phyloP scores from a whole-genome alignment of 1,284 basidiomycete species.

The Naganishia cerealis region DNA sequence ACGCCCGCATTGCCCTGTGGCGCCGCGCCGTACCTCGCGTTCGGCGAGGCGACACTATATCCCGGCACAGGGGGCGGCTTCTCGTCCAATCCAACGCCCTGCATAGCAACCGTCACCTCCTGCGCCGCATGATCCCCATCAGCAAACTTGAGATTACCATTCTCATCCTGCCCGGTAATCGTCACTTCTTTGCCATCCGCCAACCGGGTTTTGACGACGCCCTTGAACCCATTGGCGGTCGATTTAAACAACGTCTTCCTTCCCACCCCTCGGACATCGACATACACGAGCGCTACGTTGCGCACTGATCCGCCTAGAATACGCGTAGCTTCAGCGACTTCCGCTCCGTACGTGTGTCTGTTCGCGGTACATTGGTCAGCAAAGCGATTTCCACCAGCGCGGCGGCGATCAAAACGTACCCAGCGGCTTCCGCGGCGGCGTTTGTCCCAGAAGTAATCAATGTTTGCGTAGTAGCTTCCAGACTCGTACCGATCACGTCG shows the following conservation, averaged over 20 bases:
- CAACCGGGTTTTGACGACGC: conserved; percentile 40
- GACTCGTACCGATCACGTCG: conserved; percentile 69
- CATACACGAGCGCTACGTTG: conserved; percentile 73
- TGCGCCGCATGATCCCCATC: conserved; percentile 24
- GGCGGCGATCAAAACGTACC: conserved; percentile 57
- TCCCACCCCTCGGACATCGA: conserved; percentile 71
- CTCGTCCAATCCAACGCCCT: conserved; percentile 20
- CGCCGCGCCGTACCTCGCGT: neutral
- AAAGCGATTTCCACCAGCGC: conserved; percentile 3
- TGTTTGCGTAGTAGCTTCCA: conserved; percentile 66
- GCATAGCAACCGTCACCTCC: conserved; percentile 24
- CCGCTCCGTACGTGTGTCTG: conserved; percentile 62
- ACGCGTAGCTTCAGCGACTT: conserved; percentile 63
- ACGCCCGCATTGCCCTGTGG: neutral
- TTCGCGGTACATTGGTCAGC: conserved; percentile 5
- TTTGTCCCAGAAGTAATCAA: conserved; percentile 63
- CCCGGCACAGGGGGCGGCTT: neutral
- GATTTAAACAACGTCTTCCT: conserved; percentile 65
- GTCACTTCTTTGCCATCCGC: conserved; percentile 30
- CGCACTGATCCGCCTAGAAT: conserved; percentile 64
- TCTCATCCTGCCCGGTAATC: conserved; percentile 27
- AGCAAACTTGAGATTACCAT: conserved; percentile 27
- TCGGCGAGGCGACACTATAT: neutral
- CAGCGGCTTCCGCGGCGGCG: conserved; percentile 62
- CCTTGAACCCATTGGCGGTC: conserved; percentile 52